These are phyloP conservation scores for Chytriomyces sp. DNA, from an alignment of 192 early-diverging fungal genomes.

Conservation along the genomic window DNA sequence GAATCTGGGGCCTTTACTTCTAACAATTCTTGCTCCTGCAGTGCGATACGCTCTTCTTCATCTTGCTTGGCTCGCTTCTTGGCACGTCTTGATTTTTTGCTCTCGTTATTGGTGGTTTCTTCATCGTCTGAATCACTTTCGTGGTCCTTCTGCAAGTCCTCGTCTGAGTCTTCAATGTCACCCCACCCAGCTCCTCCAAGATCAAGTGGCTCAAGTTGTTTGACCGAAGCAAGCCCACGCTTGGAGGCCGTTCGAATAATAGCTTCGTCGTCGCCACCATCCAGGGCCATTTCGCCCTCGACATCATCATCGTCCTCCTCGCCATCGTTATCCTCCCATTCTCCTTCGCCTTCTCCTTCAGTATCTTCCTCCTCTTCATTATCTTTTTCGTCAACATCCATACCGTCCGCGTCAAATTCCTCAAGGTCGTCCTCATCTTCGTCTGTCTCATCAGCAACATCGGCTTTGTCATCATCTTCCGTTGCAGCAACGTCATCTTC, in stretches of 20 bases:
- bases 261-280: not conserved
- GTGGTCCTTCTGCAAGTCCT: conserved; percentile 37
- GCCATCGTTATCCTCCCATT: conserved; percentile 1
- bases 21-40: conserved; percentile 44
- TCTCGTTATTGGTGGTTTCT: conserved; percentile 36
- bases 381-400: conserved; percentile 48
- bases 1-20: conserved; percentile 57
- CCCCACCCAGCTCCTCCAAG: conserved; percentile 34
- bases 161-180: conserved; percentile 45
- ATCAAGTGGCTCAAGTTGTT: conserved; percentile 35
- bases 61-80: conserved; percentile 63
- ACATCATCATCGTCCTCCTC: conserved; percentile 7
- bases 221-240: too few relatives aligned
- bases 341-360: conserved; percentile 25
- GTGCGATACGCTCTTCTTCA: conserved; percentile 52
- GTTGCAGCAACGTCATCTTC: conserved; percentile 51
- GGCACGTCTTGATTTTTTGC: conserved; percentile 54
- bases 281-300: conserved; percentile 33
- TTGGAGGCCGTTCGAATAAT: not conserved
- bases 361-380: conserved; percentile 27
- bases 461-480: conserved; percentile 43
- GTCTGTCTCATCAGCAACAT: conserved; percentile 26
- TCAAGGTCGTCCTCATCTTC: too few relatives aligned
- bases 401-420: too few relatives aligned
- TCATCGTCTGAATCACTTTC: conserved; percentile 44